These are phyloP conservation scores for Priceomyces haplophilus DNA, from an alignment of 805 yeast genomes.

Conservation along the genomic window DNA sequence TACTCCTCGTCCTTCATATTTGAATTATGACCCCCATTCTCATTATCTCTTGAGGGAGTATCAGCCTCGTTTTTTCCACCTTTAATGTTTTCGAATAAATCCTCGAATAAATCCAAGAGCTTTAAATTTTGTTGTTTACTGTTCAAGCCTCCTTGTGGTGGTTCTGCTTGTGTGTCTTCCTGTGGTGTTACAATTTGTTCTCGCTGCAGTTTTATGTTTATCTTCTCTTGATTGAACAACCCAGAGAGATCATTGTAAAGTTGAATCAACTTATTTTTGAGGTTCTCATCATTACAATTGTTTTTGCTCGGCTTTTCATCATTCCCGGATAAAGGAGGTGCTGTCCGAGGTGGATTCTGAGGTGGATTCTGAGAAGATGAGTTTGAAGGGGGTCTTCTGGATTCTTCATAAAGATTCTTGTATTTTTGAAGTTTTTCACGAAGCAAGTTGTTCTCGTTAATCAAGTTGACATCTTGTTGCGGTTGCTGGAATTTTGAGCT, in stretches of 20 bases:
- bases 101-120: slow-evolving; percentile 7
- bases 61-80: not conserved
- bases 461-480: slow-evolving; percentile 18
- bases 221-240: not conserved
- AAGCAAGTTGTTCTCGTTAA: slow-evolving; percentile 28
- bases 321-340: not conserved
- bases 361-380: not conserved
- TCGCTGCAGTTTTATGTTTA: not conserved
- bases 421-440: slow-evolving; percentile 35
- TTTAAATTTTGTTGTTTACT: slow-evolving; percentile 1
- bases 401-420: slow-evolving; percentile 26
- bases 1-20: not conserved
- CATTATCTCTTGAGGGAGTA: not conserved
- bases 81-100: slow-evolving; percentile 6
- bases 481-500: slow-evolving; percentile 14
- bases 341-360: not conserved
- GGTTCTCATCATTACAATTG: slow-evolving; percentile 24
- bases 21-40: too few relatives aligned
- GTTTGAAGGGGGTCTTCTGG: not conserved
- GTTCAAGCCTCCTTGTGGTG: not conserved
- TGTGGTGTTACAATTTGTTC: not conserved
- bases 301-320: slow-evolving; percentile 30
- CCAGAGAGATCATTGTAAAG: slow-evolving; percentile 5
- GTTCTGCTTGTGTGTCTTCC: not conserved
- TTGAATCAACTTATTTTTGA: not conserved